Evolutionary conservation across 2,329 filamentous ascomycete genomes (phyloP).

Genomic region (Fusarium sp.): DNA sequence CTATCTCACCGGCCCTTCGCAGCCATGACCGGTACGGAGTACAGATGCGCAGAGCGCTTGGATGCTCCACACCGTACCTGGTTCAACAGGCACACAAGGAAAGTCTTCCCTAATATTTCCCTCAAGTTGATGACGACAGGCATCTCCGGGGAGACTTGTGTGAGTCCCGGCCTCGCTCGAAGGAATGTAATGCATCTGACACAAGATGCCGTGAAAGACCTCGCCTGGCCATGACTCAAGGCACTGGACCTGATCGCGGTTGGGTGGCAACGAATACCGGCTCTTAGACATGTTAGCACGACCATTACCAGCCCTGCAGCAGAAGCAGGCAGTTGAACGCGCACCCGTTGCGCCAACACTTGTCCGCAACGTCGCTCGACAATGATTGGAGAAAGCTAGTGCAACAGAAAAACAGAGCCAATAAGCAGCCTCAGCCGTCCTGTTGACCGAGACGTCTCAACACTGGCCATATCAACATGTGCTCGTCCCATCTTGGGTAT

Average conservation of each 20-base stretch:
- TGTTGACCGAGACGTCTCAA: slow-evolving; percentile 1
- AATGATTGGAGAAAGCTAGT: not conserved
- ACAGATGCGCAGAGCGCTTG: slow-evolving; percentile 27
- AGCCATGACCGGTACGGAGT: slow-evolving; percentile 32
- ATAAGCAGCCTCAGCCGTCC: not conserved
- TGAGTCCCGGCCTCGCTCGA: slow-evolving; percentile 17
- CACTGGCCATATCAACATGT: not conserved
- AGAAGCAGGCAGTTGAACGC: not conserved
- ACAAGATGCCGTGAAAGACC: not conserved
- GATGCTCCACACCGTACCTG: slow-evolving; percentile 31
- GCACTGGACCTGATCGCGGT: not conserved
- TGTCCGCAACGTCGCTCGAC: not conserved
- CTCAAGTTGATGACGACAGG: slow-evolving; percentile 3
- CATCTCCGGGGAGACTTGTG: slow-evolving; percentile 21
- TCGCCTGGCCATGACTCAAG: not conserved
- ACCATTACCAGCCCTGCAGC: not conserved
- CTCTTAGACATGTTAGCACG: not conserved
- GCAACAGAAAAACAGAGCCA: not conserved
- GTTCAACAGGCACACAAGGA: slow-evolving; percentile 15
- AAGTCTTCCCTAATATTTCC: not conserved
- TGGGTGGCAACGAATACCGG: not conserved
- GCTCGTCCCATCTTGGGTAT: not conserved
- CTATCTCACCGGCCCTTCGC: slow-evolving; percentile 35
- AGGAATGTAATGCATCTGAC: slow-evolving; percentile 8
- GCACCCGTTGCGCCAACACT: slow-evolving; percentile 1